Conservation (phyloP, 441 rosid genomes). For the Erodium chrysanthum region DNA sequence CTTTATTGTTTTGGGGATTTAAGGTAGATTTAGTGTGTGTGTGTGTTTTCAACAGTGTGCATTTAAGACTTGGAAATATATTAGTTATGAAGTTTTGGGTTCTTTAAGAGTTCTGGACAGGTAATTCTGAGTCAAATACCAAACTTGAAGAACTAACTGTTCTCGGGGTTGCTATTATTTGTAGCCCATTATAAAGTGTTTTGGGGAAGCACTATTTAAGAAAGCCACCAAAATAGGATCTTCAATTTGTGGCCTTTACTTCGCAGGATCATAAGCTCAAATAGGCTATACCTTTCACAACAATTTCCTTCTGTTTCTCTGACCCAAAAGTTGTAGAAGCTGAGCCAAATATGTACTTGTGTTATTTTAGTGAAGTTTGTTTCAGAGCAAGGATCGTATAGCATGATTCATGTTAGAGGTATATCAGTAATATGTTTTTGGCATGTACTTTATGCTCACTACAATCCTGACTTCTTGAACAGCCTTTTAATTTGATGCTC, state of each 20-base stretch:
- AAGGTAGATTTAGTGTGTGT: not conserved
- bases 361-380: constrained; percentile 1
- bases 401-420: not conserved
- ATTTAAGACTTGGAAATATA: not conserved
- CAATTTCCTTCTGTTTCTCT: not conserved
- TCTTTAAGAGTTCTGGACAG: not conserved
- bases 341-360: not conserved
- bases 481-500: not conserved
- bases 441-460: not conserved
- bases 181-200: constrained; percentile 4
- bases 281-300: not conserved
- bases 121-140: not conserved
- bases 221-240: not conserved
- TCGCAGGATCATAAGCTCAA: not conserved
- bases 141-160: constrained; percentile 3
- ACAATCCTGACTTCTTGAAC: not conserved
- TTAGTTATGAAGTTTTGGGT: not conserved
- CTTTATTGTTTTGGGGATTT: not conserved
- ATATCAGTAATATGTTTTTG: constrained; percentile 3
- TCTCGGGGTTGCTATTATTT: not conserved
- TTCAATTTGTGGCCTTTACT: not conserved
- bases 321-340: not conserved
- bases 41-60: not conserved
- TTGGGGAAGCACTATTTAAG: not conserved
- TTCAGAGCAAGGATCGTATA: not conserved